A percentile compares a stretch with the other conserved stretches of the same genome.
phyloP scores from a whole-genome alignment of 805 yeast species.

The Ogataea thermomethanolica region DNA sequence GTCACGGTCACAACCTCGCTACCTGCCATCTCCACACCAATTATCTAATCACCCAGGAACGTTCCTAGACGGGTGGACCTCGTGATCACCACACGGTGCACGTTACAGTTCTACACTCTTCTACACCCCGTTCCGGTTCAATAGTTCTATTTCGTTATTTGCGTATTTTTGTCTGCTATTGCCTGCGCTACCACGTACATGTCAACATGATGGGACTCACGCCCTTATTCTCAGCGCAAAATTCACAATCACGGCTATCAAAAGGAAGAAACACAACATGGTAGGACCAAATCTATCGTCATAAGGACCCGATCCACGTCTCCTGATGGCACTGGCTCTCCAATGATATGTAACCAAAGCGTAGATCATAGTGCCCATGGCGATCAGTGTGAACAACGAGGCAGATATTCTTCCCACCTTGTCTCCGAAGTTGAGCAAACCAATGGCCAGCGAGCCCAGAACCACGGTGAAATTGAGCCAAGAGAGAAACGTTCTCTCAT shows the following conservation, averaged over 20 bases:
- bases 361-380: conserved; percentile 97
- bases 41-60: too few species aligned
- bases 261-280: conserved; percentile 87
- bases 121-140: neutral
- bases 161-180: neutral
- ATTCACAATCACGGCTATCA: conserved; percentile 91
- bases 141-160: conserved; percentile 4
- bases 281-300: conserved; percentile 99
- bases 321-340: conserved; percentile 98
- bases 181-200: neutral
- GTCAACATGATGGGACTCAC: conserved; percentile 18
- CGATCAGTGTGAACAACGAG: conserved; percentile 88
- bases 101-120: neutral
- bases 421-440: conserved; percentile 95
- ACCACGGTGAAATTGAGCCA: conserved; percentile 99
- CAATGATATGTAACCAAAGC: conserved; percentile 96
- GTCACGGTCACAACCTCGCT: neutral
- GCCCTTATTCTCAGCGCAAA: conserved; percentile 77
- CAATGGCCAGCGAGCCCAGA: conserved; percentile 94
- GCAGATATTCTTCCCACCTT: conserved; percentile 89
- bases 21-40: too few species aligned
- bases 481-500: conserved; percentile 95
- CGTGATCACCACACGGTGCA: neutral
- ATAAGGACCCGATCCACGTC: conserved; percentile 98
- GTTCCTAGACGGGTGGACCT: neutral